phyloP scores from a whole-genome alignment of 2,329 filamentous ascomycete genomes.

The Berkeleyomyces basicola region DNA sequence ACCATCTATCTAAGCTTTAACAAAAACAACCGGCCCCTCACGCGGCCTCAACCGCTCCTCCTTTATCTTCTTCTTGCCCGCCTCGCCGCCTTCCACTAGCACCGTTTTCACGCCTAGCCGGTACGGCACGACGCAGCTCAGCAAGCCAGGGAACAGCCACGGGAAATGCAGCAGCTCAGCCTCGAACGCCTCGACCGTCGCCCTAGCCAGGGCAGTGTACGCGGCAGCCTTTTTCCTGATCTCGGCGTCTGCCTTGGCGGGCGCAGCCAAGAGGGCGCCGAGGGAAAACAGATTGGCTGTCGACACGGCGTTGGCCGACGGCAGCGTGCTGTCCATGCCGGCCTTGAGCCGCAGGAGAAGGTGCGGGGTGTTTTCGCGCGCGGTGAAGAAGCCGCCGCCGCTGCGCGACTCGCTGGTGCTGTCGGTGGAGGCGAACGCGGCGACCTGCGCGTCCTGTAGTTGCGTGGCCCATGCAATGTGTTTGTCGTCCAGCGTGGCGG shows the following conservation, averaged over 20 bases:
- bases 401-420: constrained; percentile 26
- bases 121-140: constrained; percentile 58
- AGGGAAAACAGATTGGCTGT: constrained; percentile 77
- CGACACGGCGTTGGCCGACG: constrained; percentile 78
- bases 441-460: constrained; percentile 45
- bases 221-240: not conserved
- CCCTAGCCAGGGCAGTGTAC: constrained; percentile 48
- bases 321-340: constrained; percentile 83
- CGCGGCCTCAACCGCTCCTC: constrained; percentile 1
- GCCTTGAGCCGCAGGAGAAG: constrained; percentile 80
- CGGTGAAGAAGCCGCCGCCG: constrained; percentile 62
- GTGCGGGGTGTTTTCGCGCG: constrained; percentile 43
- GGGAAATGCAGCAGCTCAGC: constrained; percentile 85
- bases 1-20: not conserved
- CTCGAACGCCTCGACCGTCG: constrained; percentile 73
- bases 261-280: constrained; percentile 49
- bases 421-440: constrained; percentile 54
- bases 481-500: constrained; percentile 58
- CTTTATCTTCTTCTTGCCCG: not conserved
- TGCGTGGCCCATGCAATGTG: constrained; percentile 68
- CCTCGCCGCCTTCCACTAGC: not conserved
- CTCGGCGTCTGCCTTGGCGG: constrained; percentile 19
- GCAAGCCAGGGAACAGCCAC: constrained; percentile 71
- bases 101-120: constrained; percentile 45
- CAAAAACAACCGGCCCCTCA: constrained; percentile 2